Percentiles rank a stretch among this genome's conserved stretches.
These are phyloP conservation scores for Lobosporangium transversale DNA, from an alignment of 192 early-diverging fungal genomes.

Conservation along the genomic window DNA sequence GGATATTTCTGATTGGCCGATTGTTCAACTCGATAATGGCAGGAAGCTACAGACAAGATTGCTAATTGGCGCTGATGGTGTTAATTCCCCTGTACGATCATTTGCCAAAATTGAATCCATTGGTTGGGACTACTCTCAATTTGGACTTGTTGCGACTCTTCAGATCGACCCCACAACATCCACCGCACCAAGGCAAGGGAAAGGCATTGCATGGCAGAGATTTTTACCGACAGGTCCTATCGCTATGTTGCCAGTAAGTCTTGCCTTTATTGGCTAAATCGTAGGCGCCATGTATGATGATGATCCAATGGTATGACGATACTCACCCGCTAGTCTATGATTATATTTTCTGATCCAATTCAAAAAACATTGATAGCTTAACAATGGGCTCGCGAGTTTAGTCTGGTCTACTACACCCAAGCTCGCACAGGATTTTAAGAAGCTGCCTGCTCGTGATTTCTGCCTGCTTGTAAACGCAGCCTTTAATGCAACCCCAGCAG, in stretches of 20 bases:
- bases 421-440: conserved; percentile 70
- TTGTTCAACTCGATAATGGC: conserved; percentile 74
- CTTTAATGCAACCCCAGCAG: conserved; percentile 72
- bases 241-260: conserved; percentile 87
- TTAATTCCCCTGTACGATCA: conserved; percentile 84
- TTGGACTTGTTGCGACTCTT: conserved; percentile 90
- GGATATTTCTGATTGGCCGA: conserved; percentile 75
- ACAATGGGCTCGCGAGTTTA: conserved; percentile 72
- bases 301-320: too few relatives aligned
- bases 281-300: background rate
- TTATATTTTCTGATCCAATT: too few relatives aligned
- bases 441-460: conserved; percentile 72
- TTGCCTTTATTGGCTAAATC: background rate
- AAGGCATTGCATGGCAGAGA: conserved; percentile 83
- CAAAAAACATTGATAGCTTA: conserved; percentile 70
- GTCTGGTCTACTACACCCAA: conserved; percentile 88
- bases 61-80: conserved; percentile 92
- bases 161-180: conserved; percentile 73
- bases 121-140: conserved; percentile 89
- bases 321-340: too few relatives aligned
- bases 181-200: conserved; percentile 33
- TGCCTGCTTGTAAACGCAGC: conserved; percentile 83
- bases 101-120: conserved; percentile 83
- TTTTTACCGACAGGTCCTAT: conserved; percentile 95
- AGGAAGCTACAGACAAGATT: conserved; percentile 72